Evolutionary conservation across 371 early-diverging fungal genomes (phyloP), one percentile per base, ranked within the genome.

Genomic region (Smittium mucronatum): DNA sequence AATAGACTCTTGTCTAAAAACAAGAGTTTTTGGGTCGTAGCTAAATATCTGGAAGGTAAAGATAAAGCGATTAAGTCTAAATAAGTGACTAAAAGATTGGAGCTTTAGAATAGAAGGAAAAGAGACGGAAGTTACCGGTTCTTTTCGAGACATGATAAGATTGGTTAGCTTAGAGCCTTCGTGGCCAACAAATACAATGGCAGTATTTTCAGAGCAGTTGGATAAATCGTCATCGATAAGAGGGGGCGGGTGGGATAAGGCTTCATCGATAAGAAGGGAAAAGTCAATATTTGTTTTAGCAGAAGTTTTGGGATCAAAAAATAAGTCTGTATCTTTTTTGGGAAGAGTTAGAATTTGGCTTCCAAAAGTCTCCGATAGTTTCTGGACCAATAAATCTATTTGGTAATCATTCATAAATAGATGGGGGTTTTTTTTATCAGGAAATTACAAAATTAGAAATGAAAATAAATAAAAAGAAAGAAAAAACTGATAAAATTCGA

Each of bases 81-180:
- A n/a, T n/a, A n/a, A n/a, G n/a, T n/a, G n/a, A n/a, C n/a, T n/a
- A n/a, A n/a, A n/a, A n/a, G n/a, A n/a, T n/a, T n/a, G n/a, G n/a
- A n/a, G n/a, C n/a, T n/a, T n/a, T n/a, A n/a, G n/a, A n/a, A n/a
- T n/a, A n/a, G 57, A 32, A 63, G 26, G 34, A 58, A 60, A 29
- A 21, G 58, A 63, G 36, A 78, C 70, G 79, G 78, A 58, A 85
- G 85, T 69, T 80, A 77, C 75, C 83, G 84, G 74, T 90, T 83
- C 34, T 35, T 31, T 34, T 34, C 34, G 5, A 1, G 92, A 89
- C 85, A 94, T 86, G 73, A 93, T 74, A 36, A 95, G 80, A 75
- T 95, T 93, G 16, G 92, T 91, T 68, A 94, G 80, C n/a, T 91
- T 86, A 31, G 87, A 77, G 68, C 88, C 86, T 70, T 93, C 93